phyloP scores from a whole-genome alignment of 75 land plant species.

The Selaginella moellendorffii region DNA sequence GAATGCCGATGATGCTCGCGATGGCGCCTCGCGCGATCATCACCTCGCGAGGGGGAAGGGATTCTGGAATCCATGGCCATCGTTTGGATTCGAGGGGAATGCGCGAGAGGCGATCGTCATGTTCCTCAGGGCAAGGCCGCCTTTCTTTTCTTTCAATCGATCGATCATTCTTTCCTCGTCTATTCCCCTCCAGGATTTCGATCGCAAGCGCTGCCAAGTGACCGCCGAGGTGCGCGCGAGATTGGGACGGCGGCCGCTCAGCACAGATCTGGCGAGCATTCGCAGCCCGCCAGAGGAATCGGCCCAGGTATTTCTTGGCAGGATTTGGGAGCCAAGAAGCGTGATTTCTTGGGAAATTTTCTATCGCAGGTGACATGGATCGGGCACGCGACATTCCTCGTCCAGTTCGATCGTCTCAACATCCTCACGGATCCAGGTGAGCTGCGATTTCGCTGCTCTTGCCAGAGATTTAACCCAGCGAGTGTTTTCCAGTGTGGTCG shows the following conservation, averaged over 20 bases:
- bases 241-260: slow-evolving; percentile 10
- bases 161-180: not conserved
- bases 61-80: slow-evolving; percentile 23
- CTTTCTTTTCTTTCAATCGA: no score
- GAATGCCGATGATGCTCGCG: no score
- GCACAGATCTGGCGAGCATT: slow-evolving; percentile 6
- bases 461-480: no score
- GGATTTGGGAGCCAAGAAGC: not conserved
- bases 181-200: slow-evolving; percentile 11
- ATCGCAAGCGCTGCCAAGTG: slow-evolving; percentile 8
- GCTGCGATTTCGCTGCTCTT: no score
- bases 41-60: slow-evolving; percentile 12
- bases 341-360: not conserved
- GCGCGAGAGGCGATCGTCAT: not conserved
- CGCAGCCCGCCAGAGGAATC: slow-evolving; percentile 1
- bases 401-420: slow-evolving; percentile 18
- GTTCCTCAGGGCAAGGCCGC: slow-evolving; percentile 7
- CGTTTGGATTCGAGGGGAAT: slow-evolving; percentile 7
- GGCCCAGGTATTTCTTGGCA: slow-evolving; percentile 9
- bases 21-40: no score
- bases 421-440: slow-evolving; percentile 22
- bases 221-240: slow-evolving; percentile 14
- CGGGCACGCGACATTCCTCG: slow-evolving; percentile 20
- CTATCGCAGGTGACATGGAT: slow-evolving; percentile 18
- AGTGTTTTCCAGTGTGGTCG: slow-evolving; percentile 23